Conservation (phyloP, 2,329 filamentous ascomycete genomes). For the Ceratocystis variospora region DNA sequence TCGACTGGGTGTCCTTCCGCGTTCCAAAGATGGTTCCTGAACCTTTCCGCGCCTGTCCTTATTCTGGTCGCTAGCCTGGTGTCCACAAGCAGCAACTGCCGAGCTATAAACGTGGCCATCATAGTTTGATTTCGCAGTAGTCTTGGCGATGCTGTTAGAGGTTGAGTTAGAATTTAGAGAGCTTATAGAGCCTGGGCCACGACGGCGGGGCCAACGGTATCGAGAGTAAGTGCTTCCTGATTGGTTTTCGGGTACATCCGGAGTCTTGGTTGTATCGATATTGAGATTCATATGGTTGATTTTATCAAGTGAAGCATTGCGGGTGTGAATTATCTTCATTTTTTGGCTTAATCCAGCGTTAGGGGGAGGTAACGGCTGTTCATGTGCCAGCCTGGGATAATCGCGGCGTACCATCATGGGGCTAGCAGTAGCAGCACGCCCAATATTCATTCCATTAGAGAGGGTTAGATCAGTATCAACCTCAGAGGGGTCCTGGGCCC, state of each 20-base stretch:
- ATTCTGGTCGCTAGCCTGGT: not conserved
- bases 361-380: conserved; percentile 45
- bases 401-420: conserved; percentile 48
- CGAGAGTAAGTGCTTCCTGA: conserved; percentile 39
- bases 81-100: conserved; percentile 50
- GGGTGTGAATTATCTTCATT: conserved; percentile 43
- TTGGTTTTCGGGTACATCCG: conserved; percentile 25
- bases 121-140: conserved; percentile 47
- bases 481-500: conserved; percentile 10
- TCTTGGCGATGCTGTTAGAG: conserved; percentile 36
- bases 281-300: conserved; percentile 45
- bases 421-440: conserved; percentile 53
- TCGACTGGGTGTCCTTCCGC: conserved; percentile 51
- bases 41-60: not conserved
- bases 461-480: conserved; percentile 19
- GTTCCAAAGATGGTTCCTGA: conserved; percentile 53
- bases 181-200: conserved; percentile 42
- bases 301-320: conserved; percentile 61
- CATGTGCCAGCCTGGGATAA: conserved; percentile 27
- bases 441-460: conserved; percentile 35
- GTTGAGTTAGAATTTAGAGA: conserved; percentile 45
- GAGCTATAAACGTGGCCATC: conserved; percentile 80
- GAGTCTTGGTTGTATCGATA: conserved; percentile 13
- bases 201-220: conserved; percentile 42
- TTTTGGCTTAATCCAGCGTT: conserved; percentile 38